Conservation (phyloP, 768 basidiomycete genomes). For the Russula griseocarnosa region DNA sequence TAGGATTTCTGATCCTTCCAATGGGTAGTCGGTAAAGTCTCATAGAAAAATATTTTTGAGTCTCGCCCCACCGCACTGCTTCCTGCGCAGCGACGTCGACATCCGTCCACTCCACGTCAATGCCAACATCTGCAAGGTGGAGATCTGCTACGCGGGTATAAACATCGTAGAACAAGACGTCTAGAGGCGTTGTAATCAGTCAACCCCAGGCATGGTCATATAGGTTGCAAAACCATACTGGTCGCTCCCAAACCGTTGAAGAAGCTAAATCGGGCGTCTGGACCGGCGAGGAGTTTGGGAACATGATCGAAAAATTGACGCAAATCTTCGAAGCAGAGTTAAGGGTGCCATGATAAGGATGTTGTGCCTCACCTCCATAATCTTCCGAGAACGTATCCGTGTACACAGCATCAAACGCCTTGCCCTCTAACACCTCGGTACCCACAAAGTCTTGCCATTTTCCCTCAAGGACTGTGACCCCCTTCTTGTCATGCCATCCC, state of each 20-base stretch:
- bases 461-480: slow-evolving; percentile 79
- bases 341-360: background rate
- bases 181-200: slow-evolving; percentile 39
- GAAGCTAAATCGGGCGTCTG: slow-evolving; percentile 84
- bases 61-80: slow-evolving; percentile 69
- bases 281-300: slow-evolving; percentile 68
- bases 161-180: slow-evolving; percentile 86
- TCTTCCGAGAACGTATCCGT: slow-evolving; percentile 92
- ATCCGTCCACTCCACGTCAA: slow-evolving; percentile 78
- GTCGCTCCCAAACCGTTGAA: slow-evolving; percentile 98
- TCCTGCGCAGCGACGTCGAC: slow-evolving; percentile 61
- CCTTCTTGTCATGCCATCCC: slow-evolving; percentile 75
- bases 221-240: slow-evolving; percentile 44
- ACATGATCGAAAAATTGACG: slow-evolving; percentile 76
- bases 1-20: slow-evolving; percentile 31
- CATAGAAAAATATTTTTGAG: slow-evolving; percentile 70
- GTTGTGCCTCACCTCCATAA: slow-evolving; percentile 54
- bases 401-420: slow-evolving; percentile 86
- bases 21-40: slow-evolving; percentile 72
- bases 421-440: slow-evolving; percentile 49
- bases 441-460: slow-evolving; percentile 90
- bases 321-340: slow-evolving; percentile 45
- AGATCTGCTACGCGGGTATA: slow-evolving; percentile 81
- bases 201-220: background rate
- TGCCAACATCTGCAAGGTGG: slow-evolving; percentile 77